Conservation (phyloP, 306 rosid genomes). For the Corylus avellana region DNA sequence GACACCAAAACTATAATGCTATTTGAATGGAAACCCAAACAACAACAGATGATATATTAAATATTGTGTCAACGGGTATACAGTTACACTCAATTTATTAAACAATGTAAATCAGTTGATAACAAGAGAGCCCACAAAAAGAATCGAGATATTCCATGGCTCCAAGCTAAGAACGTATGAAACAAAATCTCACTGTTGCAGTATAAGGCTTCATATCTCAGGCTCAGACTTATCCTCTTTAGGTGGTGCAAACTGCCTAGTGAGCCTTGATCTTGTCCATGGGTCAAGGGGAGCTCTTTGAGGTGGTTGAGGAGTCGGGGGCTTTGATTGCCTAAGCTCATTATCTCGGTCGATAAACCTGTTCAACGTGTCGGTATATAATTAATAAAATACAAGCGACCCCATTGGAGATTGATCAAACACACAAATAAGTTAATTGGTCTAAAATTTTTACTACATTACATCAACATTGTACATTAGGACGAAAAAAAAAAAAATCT, state of each 20-base stretch:
- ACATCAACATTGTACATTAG: not conserved
- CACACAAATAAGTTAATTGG: slow-evolving; percentile 5
- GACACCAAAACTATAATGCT: too few relatives aligned
- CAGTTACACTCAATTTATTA: not conserved
- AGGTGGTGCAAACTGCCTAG: slow-evolving; percentile 75
- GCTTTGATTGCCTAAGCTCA: slow-evolving; percentile 86
- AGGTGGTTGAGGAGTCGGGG: slow-evolving; percentile 79
- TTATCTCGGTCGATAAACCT: slow-evolving; percentile 86
- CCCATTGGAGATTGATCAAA: not conserved
- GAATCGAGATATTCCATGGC: not conserved
- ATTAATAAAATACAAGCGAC: not conserved
- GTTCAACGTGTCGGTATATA: slow-evolving; percentile 19
- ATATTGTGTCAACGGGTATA: too few relatives aligned
- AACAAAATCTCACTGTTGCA: slow-evolving; percentile 14
- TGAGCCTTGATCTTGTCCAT: slow-evolving; percentile 77
- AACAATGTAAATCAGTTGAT: not conserved
- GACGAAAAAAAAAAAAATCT: too few relatives aligned
- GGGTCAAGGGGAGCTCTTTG: slow-evolving; percentile 81
- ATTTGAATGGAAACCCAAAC: too few relatives aligned
- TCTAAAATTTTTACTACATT: not conserved
- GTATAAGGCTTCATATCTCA: slow-evolving; percentile 33
- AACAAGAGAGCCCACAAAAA: not conserved
- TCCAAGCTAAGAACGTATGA: not conserved
- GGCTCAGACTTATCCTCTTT: slow-evolving; percentile 61
- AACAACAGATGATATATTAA: too few relatives aligned